phyloP scores from a whole-genome alignment of 371 early-diverging fungal species.

The Batrachochytrium dendrobatidis region DNA sequence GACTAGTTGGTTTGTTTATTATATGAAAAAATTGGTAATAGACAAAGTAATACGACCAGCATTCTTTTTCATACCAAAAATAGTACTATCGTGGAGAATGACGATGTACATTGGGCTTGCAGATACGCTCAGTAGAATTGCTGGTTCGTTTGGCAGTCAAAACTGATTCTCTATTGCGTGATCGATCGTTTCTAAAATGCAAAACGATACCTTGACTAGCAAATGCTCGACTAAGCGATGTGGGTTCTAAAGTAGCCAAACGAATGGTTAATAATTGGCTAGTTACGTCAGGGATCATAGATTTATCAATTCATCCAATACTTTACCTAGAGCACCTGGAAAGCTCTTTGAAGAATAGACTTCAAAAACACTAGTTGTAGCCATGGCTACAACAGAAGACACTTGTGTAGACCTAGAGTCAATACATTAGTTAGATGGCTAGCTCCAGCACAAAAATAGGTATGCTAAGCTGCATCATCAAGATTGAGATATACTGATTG shows the following conservation, averaged over 20 bases:
- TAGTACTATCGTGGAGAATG: too few species aligned
- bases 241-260: not conserved
- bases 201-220: not conserved
- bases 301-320: not conserved
- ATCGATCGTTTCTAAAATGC: not conserved
- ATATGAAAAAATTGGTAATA: too few species aligned
- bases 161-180: too few species aligned
- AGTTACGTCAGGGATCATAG: too few species aligned
- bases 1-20: too few species aligned
- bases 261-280: not conserved
- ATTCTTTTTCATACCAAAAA: too few species aligned
- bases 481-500: not conserved
- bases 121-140: too few species aligned
- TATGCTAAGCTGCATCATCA: not conserved
- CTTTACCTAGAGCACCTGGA: not conserved
- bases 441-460: not conserved
- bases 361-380: not conserved
- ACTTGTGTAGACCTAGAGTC: too few species aligned
- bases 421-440: not conserved
- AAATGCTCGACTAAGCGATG: not conserved
- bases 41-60: too few species aligned
- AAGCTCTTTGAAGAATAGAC: constrained; percentile 3
- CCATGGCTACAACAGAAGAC: not conserved
- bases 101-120: too few species aligned
- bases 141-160: too few species aligned